Base-by-base conservation (phyloP, 495 filamentous ascomycete species). In the Elasticomyces elasticus region DNA sequence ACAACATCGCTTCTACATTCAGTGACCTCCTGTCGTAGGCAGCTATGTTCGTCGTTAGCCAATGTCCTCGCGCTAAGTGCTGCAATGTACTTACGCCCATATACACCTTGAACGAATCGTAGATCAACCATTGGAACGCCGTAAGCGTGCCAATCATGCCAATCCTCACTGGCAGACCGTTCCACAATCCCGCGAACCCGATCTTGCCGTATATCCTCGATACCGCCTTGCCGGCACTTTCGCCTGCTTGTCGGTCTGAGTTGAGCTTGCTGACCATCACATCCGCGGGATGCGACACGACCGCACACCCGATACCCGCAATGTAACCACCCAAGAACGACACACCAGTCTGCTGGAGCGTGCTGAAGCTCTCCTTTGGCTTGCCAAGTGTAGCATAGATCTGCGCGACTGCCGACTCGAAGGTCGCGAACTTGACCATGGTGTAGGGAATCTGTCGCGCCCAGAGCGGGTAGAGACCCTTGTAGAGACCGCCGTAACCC, bases 41-140 rank as follows among this genome's bases (percentile, higher is more conserved):
- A 54, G 27, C 43, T 52, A 26, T 42, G n/a, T 23, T 1, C 10
- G n/a, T 2, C 28, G 49, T 51, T 20, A 51, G 49, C 48, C 5
- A 37, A 4, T 22, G 28, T 40, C 15, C 30, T 7, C 48, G 15
- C 12, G 2, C 28, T 1, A 28, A 37, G 7, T 5, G 30, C 20
- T 20, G 30, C 3, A 27, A 2, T 22, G 23, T 9, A 66, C 68
- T 65, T 65, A 70, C 68, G 30, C 82, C 82, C 49, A 83, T 69
- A 67, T 79, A 79, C 45, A 85, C 82, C 72, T 86, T 86, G 72
- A 85, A 86, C n/a, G 76, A 81, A 63, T 86, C 83, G 67, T 86
- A 86, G 55, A 86, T 84, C 52, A 86, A 68, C 83, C 83, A 86
- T 66, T 86, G 83, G 70, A 84, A 85, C n/a, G 80, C 83, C 30